Percentiles rank a stretch among this genome's conserved stretches.
Conservation (phyloP, 768 basidiomycete species). For the Fibroporia radiculosa region DNA sequence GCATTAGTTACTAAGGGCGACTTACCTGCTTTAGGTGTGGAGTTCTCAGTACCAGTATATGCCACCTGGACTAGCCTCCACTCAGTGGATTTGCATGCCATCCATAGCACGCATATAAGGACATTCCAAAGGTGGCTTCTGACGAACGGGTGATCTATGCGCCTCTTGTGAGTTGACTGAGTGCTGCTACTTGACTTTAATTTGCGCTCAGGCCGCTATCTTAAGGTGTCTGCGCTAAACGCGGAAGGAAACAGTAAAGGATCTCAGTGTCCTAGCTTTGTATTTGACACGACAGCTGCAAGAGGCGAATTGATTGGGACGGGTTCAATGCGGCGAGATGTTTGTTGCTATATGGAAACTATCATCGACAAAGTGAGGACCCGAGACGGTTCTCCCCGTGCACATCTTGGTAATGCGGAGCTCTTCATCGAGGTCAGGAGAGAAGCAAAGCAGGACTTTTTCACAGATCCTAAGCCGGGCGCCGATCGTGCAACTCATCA, state of each 20-base stretch:
- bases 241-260: not conserved
- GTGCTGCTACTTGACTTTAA: too few relatives aligned
- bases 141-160: not conserved
- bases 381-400: not conserved
- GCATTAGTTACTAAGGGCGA: too few relatives aligned
- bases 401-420: slow-evolving; percentile 6
- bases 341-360: not conserved
- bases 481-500: not conserved
- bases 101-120: not conserved
- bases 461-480: slow-evolving; percentile 2
- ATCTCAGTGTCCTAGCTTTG: slow-evolving; percentile 4
- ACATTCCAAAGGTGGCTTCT: not conserved
- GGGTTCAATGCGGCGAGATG: slow-evolving; percentile 5
- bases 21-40: too few relatives aligned
- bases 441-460: slow-evolving; percentile 1
- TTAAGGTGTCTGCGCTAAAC: not conserved
- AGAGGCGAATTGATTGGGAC: not conserved
- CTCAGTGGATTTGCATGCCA: too few relatives aligned
- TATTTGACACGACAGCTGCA: not conserved
- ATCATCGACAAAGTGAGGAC: not conserved
- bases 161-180: not conserved
- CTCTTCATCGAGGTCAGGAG: slow-evolving; percentile 8
- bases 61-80: too few relatives aligned
- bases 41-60: too few relatives aligned
- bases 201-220: not conserved